A percentile compares a stretch with the other conserved stretches of the same genome.
These are phyloP conservation scores for Mychonastes homosphaera DNA, from an alignment of 139 green algal genomes.

Conservation along the genomic window DNA sequence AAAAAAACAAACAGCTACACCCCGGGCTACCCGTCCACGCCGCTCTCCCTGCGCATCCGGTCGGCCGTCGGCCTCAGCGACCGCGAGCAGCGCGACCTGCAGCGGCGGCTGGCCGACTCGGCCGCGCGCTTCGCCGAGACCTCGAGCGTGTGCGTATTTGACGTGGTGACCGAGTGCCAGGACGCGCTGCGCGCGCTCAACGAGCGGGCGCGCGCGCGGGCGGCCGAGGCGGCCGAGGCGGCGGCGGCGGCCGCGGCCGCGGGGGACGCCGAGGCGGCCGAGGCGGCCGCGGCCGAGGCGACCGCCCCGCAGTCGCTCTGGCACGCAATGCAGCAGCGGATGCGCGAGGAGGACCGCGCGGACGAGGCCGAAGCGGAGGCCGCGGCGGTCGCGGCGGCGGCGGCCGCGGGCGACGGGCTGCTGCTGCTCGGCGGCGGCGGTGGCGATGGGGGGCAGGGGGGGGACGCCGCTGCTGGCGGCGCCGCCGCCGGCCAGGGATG, in stretches of 20 bases:
- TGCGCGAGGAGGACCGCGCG: background rate
- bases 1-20: constrained; percentile 25
- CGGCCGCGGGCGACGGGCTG: constrained; percentile 6
- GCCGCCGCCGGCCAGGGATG: background rate
- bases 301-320: constrained; percentile 31
- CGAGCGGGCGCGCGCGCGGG: constrained; percentile 6
- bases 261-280: constrained; percentile 4
- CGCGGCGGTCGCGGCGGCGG: background rate
- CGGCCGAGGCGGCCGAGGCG: constrained; percentile 1
- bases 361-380: constrained; percentile 12
- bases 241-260: constrained; percentile 8
- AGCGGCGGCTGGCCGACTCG: background rate
- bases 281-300: background rate
- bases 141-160: constrained; percentile 50
- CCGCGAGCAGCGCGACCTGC: constrained; percentile 4
- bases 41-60: constrained; percentile 4
- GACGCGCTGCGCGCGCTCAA: constrained; percentile 48
- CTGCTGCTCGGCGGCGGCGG: constrained; percentile 9
- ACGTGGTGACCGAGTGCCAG: constrained; percentile 36
- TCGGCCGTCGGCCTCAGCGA: constrained; percentile 2
- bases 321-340: constrained; percentile 45
- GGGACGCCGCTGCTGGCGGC: too few species aligned
- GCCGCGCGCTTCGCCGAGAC: constrained; percentile 22
- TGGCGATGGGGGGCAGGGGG: background rate
- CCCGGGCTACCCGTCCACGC: constrained; percentile 7